Base-by-base conservation (phyloP, 768 basidiomycete genomes). In the Chlorophyllum brunneum region DNA sequence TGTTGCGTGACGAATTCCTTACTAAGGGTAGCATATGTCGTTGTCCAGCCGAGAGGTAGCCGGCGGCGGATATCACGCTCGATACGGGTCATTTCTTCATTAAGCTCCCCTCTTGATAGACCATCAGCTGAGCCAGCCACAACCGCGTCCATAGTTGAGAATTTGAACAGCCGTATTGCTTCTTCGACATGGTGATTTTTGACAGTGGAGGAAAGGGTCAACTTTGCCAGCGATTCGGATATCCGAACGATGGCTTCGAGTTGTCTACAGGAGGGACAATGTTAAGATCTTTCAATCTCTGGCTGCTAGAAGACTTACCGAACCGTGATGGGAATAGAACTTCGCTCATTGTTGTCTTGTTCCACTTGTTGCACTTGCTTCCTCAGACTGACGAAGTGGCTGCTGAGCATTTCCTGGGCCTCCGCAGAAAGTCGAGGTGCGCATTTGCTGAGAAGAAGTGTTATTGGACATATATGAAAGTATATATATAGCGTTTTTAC, bases 221-320 rank as follows among this genome's bases (percentile, higher is more conserved):
- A 81, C 64, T 98, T 99, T 10, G 95, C 95, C 16, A 98, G 75
- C 2, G 95, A 88, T 66, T 99, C 97, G 1, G 97, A 98, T 65
- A 98, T 98, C 30, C 97, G 94, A 64, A 98, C 94, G 65, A 99
- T 95, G 34, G 97, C 97, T 73, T 99, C 97, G 4, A 99, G 78
- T 85, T 99, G 97, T 47, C 81, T 84, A 51, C 22, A 18, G 38
- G 48, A 33, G 10, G 45, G 54, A 44, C 43, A 33, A 26, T 29
- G 46, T 41, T 58, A 37, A 48, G 23, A 4, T 31, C 9, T 26
- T 24, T 20, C 46, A 23, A 36, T 29, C 26, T 23, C 22, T n/a
- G 45, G 8, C 8, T 9, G 22, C 33, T 43, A 29, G 13, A 36
- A 18, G 26, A 74, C 85, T 38, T 50, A 94, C 93, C 94, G 94